Evolutionary conservation across 139 green algal species (phyloP), one percentile per base, ranked within the genome.

Genomic region (Chlamydomonas sphaeroides): DNA sequence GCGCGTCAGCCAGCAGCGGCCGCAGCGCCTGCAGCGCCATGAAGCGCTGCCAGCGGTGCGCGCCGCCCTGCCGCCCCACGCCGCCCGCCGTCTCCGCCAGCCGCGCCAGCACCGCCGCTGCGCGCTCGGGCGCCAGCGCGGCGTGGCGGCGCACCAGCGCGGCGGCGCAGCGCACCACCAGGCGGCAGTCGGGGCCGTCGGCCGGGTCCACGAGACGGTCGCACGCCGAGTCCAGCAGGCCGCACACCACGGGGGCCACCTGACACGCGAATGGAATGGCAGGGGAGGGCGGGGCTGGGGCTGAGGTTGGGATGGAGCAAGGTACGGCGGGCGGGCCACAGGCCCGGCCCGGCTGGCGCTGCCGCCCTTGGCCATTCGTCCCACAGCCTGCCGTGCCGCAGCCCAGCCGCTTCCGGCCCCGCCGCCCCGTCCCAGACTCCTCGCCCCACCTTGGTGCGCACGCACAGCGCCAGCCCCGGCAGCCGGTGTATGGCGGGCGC

Each of bases 401-500:
- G n/a, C n/a, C n/a, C n/a, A n/a, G n/a, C n/a, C n/a, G n/a, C n/a
- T n/a, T n/a, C n/a, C n/a, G n/a, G n/a, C n/a, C n/a, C n/a, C n/a
- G n/a, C n/a, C n/a, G n/a, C n/a, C n/a, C n/a, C n/a, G n/a, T n/a
- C n/a, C n/a, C n/a, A n/a, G n/a, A n/a, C n/a, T n/a, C 45, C 45
- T 21, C 45, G 10, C 26, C 90, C 33, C 73, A 95, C 85, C 88
- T 95, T 91, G 36, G 57, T 65, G 49, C 87, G 77, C 70, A 95
- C 65, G 26, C 88, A 56, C 35, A 85, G 78, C 42, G 80, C 85
- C 39, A 95, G 88, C 70, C 65, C 69, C 42, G 76, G 75, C 61
- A 89, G 65, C 57, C 41, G 33, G 66, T 91, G 75, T 65, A 98
- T 96, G 23, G 92, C 77, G 21, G 80, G 71, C 1, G 89, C 68